Conservation (phyloP, 148 eudicot species). For the Cornus suecica region DNA sequence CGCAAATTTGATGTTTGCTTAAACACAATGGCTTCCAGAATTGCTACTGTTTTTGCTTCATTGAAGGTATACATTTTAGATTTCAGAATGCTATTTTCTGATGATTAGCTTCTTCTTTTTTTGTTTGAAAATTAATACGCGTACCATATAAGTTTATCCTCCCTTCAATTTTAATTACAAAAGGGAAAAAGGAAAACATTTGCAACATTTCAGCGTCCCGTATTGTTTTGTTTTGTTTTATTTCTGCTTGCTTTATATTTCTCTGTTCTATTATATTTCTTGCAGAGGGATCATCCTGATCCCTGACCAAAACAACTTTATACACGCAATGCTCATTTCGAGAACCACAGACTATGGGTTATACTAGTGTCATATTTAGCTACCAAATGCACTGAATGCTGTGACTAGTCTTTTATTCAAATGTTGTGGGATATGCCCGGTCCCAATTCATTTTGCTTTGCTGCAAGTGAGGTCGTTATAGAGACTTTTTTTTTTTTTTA, state of each 20-base stretch:
- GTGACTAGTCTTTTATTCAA: neutral
- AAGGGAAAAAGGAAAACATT: neutral
- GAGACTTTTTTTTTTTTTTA: too few relatives aligned
- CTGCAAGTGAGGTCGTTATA: neutral
- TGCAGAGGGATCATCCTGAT: neutral
- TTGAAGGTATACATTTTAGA: conserved; percentile 53
- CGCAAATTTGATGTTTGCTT: conserved; percentile 63
- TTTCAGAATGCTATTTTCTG: neutral
- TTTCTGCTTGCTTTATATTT: neutral
- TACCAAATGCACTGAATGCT: neutral
- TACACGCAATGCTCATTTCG: neutral
- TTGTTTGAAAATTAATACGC: neutral
- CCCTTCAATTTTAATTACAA: neutral
- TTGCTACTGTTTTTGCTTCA: conserved; percentile 97
- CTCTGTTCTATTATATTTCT: neutral
- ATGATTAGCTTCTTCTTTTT: neutral
- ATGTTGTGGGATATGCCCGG: neutral
- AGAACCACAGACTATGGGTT: neutral
- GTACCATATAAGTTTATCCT: neutral
- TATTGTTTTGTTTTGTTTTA: neutral
- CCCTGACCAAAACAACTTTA: neutral
- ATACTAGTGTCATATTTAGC: neutral
- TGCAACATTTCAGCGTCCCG: neutral
- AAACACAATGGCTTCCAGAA: conserved; percentile 70
- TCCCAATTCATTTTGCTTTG: neutral